A percentile compares a stretch with the other conserved stretches of the same genome.
Conservation (phyloP, 177 flowering plant species). For the Vitis hybrid region DNA sequence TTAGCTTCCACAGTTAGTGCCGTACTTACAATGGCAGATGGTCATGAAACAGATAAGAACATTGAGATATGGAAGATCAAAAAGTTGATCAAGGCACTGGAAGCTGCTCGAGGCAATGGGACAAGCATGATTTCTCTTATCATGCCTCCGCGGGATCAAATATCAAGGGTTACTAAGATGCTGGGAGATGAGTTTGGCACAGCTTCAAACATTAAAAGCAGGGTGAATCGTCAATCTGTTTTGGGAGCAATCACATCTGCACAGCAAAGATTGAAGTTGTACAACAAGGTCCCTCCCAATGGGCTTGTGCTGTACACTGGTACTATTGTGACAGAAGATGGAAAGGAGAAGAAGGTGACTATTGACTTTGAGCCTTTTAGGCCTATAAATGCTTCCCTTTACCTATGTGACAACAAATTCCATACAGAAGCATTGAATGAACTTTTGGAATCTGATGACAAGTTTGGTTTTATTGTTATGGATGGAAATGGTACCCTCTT, state of each 20-base stretch:
- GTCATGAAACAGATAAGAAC: slow-evolving; percentile 12
- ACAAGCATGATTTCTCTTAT: slow-evolving; percentile 23
- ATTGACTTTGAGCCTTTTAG: slow-evolving; percentile 24
- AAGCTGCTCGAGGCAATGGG: slow-evolving; percentile 18
- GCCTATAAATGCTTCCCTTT: slow-evolving; percentile 23
- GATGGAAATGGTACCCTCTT: slow-evolving; percentile 23
- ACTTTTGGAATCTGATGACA: slow-evolving; percentile 22
- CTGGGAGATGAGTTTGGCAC: slow-evolving; percentile 20
- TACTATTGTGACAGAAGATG: slow-evolving; percentile 26
- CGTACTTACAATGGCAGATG: neutral
- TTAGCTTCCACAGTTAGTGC: too few relatives aligned
- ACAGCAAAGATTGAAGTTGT: slow-evolving; percentile 23
- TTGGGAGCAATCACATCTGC: slow-evolving; percentile 28
- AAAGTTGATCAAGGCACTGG: slow-evolving; percentile 15
- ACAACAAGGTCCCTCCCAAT: slow-evolving; percentile 26
- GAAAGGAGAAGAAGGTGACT: slow-evolving; percentile 25
- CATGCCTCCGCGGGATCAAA: slow-evolving; percentile 21
- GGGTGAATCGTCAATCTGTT: slow-evolving; percentile 27
- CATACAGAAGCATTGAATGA: slow-evolving; percentile 26
- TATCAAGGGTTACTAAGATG: slow-evolving; percentile 18
- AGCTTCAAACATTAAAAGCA: slow-evolving; percentile 21
- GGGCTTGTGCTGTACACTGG: slow-evolving; percentile 23
- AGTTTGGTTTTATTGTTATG: slow-evolving; percentile 24
- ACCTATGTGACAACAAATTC: slow-evolving; percentile 27
- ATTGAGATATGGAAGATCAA: slow-evolving; percentile 21